These are phyloP conservation scores for Leccinum variicolor DNA, from an alignment of 768 basidiomycete genomes.

Conservation along the genomic window DNA sequence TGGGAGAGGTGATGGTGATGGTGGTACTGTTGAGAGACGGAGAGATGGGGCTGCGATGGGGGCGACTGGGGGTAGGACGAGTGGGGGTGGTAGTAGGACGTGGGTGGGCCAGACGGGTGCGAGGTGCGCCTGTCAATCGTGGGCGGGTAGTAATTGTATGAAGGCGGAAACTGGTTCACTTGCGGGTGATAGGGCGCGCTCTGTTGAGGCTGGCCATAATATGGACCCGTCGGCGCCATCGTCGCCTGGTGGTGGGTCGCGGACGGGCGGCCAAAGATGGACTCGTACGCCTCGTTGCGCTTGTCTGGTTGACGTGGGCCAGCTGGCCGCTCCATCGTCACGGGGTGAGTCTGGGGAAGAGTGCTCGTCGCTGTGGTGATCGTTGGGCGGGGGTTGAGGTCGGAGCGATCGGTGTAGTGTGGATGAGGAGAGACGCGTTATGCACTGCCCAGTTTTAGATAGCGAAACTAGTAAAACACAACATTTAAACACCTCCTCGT, in stretches of 20 bases:
- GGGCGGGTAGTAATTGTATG: slow-evolving; percentile 39
- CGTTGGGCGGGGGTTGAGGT: slow-evolving; percentile 1
- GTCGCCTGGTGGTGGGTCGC: slow-evolving; percentile 45
- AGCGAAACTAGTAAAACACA: too few relatives aligned
- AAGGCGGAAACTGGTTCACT: slow-evolving; percentile 33
- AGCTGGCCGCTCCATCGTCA: slow-evolving; percentile 49
- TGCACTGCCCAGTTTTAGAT: slow-evolving; percentile 21
- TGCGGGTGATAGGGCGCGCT: slow-evolving; percentile 19
- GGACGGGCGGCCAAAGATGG: slow-evolving; percentile 81
- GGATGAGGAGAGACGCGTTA: slow-evolving; percentile 1
- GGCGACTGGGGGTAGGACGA: slow-evolving; percentile 36
- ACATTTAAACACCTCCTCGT: too few relatives aligned
- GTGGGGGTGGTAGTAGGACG: slow-evolving; percentile 23
- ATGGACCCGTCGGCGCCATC: slow-evolving; percentile 1
- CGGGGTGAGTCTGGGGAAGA: neutral
- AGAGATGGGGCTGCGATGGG: slow-evolving; percentile 20
- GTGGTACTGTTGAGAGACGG: neutral
- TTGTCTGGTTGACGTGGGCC: slow-evolving; percentile 68
- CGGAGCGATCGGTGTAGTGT: slow-evolving; percentile 6
- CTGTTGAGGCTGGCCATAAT: slow-evolving; percentile 18
- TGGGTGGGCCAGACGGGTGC: slow-evolving; percentile 37
- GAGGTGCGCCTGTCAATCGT: slow-evolving; percentile 48
- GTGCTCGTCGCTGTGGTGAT: slow-evolving; percentile 3
- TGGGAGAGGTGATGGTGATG: slow-evolving; percentile 21
- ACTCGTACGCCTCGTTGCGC: slow-evolving; percentile 78